These are phyloP conservation scores for Aspergillus calidoustus DNA, from an alignment of 2,329 filamentous ascomycete genomes.

Conservation along the genomic window DNA sequence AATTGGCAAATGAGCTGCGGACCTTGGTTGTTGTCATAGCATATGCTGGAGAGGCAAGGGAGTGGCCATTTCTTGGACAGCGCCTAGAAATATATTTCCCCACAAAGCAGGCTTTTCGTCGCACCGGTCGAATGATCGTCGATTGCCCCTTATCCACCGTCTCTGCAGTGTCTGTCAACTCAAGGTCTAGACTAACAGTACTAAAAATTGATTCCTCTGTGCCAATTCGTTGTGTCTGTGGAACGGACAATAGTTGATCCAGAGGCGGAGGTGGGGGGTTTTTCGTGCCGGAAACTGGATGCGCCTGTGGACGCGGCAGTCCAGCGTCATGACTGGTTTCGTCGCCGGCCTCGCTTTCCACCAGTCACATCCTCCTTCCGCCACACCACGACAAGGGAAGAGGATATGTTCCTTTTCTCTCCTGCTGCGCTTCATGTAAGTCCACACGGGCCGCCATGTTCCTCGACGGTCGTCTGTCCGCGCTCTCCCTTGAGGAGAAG, in stretches of 20 bases:
- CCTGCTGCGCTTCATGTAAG: background rate
- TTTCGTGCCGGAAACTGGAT: background rate
- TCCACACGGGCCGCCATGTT: background rate
- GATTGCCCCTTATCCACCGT: background rate
- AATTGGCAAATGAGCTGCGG: too few species aligned
- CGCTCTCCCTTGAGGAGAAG: background rate
- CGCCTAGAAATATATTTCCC: too few species aligned
- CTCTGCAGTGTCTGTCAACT: background rate
- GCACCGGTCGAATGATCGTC: background rate
- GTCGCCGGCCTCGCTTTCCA: background rate
- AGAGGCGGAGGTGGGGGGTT: too few species aligned
- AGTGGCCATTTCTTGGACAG: too few species aligned
- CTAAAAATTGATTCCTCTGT: too few species aligned
- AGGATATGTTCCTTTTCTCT: background rate
- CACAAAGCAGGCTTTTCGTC: too few species aligned
- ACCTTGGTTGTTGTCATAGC: too few species aligned
- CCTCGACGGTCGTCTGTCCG: conserved; percentile 5
- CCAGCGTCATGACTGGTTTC: background rate
- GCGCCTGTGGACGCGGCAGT: background rate
- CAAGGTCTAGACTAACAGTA: too few species aligned
- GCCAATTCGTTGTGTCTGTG: too few species aligned
- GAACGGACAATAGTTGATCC: too few species aligned
- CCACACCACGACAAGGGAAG: background rate
- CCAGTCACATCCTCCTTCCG: background rate
- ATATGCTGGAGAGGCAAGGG: too few species aligned